Evolutionary conservation across 345 rosid species (phyloP).

Genomic region (Lepidium didymum): DNA sequence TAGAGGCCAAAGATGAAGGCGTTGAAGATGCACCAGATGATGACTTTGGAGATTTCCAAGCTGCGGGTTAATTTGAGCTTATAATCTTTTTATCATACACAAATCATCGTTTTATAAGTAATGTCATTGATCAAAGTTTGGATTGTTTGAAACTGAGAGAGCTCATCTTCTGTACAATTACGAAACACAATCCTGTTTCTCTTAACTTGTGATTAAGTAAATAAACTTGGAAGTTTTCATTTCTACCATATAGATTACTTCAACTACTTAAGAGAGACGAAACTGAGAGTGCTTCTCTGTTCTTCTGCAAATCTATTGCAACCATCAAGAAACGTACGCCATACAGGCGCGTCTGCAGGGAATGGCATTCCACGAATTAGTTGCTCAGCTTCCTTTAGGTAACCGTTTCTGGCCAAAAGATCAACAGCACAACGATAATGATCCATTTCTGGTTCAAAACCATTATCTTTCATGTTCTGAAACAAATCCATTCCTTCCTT

Average conservation of each 20-base stretch:
- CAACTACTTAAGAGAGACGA: background rate
- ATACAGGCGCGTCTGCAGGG: constrained; percentile 52
- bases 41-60: constrained; percentile 97
- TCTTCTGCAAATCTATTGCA: constrained; percentile 38
- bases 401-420: constrained; percentile 58
- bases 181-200: constrained; percentile 13
- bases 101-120: constrained; percentile 20
- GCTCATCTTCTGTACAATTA: constrained; percentile 9
- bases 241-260: background rate
- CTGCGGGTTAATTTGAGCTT: constrained; percentile 41
- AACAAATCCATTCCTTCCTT: constrained; percentile 70
- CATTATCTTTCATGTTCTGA: constrained; percentile 44
- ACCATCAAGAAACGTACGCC: constrained; percentile 77
- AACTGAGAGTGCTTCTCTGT: constrained; percentile 2
- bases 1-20: constrained; percentile 26
- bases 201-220: background rate
- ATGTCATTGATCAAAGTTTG: constrained; percentile 16
- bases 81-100: constrained; percentile 3
- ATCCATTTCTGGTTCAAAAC: constrained; percentile 60
- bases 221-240: background rate
- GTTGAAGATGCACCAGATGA: constrained; percentile 57
- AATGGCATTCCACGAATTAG: constrained; percentile 62
- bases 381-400: constrained; percentile 57
- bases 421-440: constrained; percentile 71
- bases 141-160: constrained; percentile 10